These are phyloP conservation scores for Penstemon davidsonii DNA, from an alignment of 257 asterid genomes.

Conservation along the genomic window DNA sequence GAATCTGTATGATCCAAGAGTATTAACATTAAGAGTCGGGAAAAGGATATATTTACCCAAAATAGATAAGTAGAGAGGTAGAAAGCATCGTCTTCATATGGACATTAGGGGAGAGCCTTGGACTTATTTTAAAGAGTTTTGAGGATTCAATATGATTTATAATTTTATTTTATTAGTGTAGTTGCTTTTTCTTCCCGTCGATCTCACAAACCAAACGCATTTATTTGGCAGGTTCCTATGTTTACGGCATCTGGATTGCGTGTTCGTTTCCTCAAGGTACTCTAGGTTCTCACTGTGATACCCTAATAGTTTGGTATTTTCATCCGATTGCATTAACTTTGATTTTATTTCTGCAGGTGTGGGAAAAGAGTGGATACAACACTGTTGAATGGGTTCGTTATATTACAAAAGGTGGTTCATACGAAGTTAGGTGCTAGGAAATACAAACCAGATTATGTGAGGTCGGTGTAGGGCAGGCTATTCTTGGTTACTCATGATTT, in stretches of 20 bases:
- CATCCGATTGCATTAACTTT: slow-evolving; percentile 20
- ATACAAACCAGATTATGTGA: slow-evolving; percentile 19
- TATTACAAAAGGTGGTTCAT: slow-evolving; percentile 96
- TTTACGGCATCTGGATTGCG: slow-evolving; percentile 97
- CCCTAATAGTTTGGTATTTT: neutral
- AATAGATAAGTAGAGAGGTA: too few relatives aligned
- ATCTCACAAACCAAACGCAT: slow-evolving; percentile 28
- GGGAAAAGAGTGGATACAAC: slow-evolving; percentile 99
- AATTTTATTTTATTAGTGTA: neutral
- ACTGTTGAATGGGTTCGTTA: slow-evolving; percentile 99
- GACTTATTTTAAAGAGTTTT: too few relatives aligned
- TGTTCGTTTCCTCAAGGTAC: slow-evolving; percentile 96
- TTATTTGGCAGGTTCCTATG: slow-evolving; percentile 87
- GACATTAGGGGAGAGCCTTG: too few relatives aligned
- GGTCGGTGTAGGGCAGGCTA: neutral
- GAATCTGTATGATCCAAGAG: too few relatives aligned
- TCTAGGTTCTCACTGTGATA: slow-evolving; percentile 1
- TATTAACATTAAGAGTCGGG: too few relatives aligned
- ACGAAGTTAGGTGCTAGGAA: slow-evolving; percentile 80
- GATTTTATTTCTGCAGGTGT: slow-evolving; percentile 58
- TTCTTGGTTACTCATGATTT: neutral
- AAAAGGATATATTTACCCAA: too few relatives aligned
- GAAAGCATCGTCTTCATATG: too few relatives aligned
- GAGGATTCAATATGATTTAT: too few relatives aligned
- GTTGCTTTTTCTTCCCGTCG: neutral